A percentile compares a stretch with the other conserved stretches of the same genome.
phyloP scores from a whole-genome alignment of 305 asterid genomes.

The Salvia sclarea region DNA sequence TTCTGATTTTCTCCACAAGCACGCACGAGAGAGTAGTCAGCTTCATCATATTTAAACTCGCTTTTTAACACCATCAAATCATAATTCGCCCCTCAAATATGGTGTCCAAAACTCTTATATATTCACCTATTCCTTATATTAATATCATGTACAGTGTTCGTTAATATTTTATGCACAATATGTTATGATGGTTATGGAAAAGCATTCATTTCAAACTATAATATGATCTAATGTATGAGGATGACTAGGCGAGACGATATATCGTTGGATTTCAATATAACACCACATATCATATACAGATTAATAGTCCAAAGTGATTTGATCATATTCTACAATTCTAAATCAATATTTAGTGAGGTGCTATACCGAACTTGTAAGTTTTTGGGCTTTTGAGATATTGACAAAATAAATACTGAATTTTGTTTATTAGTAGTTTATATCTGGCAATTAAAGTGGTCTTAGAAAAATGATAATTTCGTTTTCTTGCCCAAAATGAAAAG shows the following conservation, averaged over 20 bases:
- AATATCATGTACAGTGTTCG: not conserved
- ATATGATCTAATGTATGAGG: too few species aligned
- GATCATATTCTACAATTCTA: too few species aligned
- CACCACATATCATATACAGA: not conserved
- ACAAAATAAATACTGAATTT: too few species aligned
- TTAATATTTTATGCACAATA: not conserved
- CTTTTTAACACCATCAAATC: conserved; percentile 6
- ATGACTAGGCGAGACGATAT: not conserved
- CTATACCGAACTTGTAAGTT: too few species aligned
- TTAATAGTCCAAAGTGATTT: too few species aligned
- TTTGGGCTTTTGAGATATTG: too few species aligned
- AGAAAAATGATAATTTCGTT: too few species aligned
- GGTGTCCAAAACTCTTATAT: not conserved
- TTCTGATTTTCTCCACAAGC: not conserved
- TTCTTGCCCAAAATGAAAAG: too few species aligned
- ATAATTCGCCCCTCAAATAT: conserved; percentile 3
- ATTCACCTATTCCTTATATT: not conserved
- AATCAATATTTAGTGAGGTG: too few species aligned
- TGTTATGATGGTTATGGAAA: not conserved
- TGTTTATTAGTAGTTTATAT: too few species aligned
- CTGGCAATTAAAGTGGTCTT: too few species aligned
- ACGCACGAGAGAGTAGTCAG: conserved; percentile 12
- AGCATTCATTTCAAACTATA: not conserved
- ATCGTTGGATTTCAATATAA: not conserved
- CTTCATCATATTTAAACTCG: conserved; percentile 3